Conservation (phyloP, 352 stramenopile species). For the Pythium dissotocum region DNA sequence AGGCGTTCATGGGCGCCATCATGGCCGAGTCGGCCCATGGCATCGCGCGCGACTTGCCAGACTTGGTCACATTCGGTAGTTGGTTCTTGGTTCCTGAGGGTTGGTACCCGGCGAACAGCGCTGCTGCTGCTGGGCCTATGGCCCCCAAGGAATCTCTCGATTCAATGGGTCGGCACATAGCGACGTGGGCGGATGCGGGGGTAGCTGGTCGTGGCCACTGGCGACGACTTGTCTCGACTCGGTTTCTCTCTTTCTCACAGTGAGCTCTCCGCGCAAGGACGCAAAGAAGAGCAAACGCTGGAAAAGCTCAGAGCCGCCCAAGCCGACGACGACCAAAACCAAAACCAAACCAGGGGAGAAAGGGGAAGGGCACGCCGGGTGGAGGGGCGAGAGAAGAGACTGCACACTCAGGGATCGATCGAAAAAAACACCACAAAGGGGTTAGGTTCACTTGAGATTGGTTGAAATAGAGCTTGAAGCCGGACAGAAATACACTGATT, state of each 20-base stretch:
- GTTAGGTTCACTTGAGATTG: background rate
- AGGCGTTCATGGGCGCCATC: constrained; percentile 25
- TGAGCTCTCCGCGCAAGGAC: constrained; percentile 25
- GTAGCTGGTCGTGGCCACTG: constrained; percentile 25
- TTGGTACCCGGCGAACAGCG: constrained; percentile 77
- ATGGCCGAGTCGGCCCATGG: constrained; percentile 33
- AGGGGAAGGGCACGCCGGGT: background rate
- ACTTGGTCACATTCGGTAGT: constrained; percentile 20
- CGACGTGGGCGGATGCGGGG: constrained; percentile 19
- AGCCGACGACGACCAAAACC: constrained; percentile 2
- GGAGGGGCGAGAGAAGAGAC: background rate
- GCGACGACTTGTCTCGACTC: constrained; percentile 18
- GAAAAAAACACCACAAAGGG: background rate
- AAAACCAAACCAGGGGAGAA: background rate
- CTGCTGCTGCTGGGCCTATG: constrained; percentile 70
- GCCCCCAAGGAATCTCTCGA: constrained; percentile 78
- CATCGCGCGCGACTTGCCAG: constrained; percentile 3
- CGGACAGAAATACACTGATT: constrained; percentile 8
- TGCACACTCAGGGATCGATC: background rate
- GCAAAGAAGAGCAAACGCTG: constrained; percentile 14
- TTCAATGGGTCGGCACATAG: constrained; percentile 86
- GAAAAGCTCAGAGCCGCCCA: background rate
- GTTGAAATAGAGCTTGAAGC: background rate
- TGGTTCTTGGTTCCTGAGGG: constrained; percentile 43
- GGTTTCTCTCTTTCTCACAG: constrained; percentile 32